Base-by-base conservation (phyloP, 164 flowering plant genomes). In the Akebia trifoliata region DNA sequence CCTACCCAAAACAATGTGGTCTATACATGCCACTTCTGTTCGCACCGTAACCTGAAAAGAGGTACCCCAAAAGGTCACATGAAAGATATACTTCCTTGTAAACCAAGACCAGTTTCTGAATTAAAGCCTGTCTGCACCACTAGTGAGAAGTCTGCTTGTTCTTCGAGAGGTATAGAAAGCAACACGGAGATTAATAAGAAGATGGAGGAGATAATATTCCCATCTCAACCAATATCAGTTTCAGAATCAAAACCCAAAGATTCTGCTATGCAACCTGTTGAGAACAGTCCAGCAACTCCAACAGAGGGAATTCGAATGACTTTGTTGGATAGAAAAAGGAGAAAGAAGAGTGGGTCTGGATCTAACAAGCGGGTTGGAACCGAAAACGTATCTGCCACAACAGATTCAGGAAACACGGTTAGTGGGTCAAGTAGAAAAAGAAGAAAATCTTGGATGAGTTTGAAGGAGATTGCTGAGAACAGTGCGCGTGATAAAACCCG, bases 21-120 rank as follows among this genome's bases (percentile, higher is more conserved):
- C 44, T 87, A 80, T 61, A 76, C 62, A 8, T 91, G 97, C 72
- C 73, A 81, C 52, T 81, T 81, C 54, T 91, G 96, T 74, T 81
- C 79, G 8, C 77, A 81, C 64, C 11, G 63, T 28, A 87, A 83
- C 71, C 28, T 76, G 56, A 80, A 69, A 64, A 76, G 81, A 73
- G 96, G 97, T 54, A 83, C 88, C 18, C 81, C 82, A 21, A 77
- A 61, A 65, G 81, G 77, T 46, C 72, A 84, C 69, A 51, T 82
- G 76, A 87, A 82, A 69, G 78, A 72, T 28, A 55, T 83, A 24
- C 62, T 57, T 38, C 77, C 80, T 31, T 54, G 65, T 4, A 74
- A 69, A 65, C 44, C 56, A 11, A 76, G 69, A 42, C 42, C 61
- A 12, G 51, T 61, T 37, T 6, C 54, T 26, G 62, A 60, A 25